phyloP scores from a whole-genome alignment of 208 protist genomes.

The Tetramitus jugosus region DNA sequence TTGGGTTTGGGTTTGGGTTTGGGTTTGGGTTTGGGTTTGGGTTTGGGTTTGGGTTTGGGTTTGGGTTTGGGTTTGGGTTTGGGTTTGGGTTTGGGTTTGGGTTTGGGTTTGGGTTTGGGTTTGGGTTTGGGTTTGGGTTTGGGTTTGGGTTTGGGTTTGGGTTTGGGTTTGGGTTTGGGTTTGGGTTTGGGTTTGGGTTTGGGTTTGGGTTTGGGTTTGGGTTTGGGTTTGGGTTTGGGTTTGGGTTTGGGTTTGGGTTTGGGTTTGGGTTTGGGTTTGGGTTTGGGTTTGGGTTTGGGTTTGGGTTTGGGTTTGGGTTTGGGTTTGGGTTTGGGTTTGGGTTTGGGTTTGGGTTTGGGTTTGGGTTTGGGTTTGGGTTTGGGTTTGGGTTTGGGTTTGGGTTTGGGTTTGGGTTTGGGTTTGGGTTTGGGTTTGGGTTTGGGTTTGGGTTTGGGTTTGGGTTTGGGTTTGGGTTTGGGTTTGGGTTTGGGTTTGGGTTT shows the following conservation, averaged over 20 bases:
- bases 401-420: conserved; percentile 29
- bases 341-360: conserved; percentile 21
- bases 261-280: conserved; percentile 12
- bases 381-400: conserved; percentile 18
- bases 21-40: conserved; percentile 2
- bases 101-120: background rate
- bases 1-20: conserved; percentile 5
- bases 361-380: background rate
- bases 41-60: background rate
- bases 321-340: conserved; percentile 21
- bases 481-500: conserved; percentile 29
- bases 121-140: conserved; percentile 5
- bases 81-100: conserved; percentile 2
- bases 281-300: conserved; percentile 32
- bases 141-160: conserved; percentile 2
- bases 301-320: conserved; percentile 32
- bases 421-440: conserved; percentile 31
- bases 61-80: conserved; percentile 5
- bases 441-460: conserved; percentile 30
- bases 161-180: background rate
- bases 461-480: conserved; percentile 30
- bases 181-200: conserved; percentile 5
- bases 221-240: background rate
- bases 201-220: conserved; percentile 2
- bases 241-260: conserved; percentile 5